Evolutionary conservation across 805 yeast genomes (phyloP).

Genomic region (Candida ulmi): DNA sequence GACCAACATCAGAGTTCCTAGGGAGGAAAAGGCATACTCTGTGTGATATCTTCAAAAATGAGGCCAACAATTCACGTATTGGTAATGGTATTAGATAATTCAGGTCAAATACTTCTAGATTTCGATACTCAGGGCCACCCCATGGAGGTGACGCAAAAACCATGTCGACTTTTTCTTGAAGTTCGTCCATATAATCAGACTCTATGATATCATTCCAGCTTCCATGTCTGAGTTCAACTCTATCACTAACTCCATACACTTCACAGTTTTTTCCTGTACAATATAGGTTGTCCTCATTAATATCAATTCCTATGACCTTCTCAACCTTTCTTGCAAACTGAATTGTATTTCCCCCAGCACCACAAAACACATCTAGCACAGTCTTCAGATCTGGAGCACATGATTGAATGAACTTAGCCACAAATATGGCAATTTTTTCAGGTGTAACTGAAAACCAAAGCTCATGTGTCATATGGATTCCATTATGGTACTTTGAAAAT

Average conservation of each 20-base stretch:
- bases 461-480: slow-evolving; percentile 63
- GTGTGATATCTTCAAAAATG: slow-evolving; percentile 33
- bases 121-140: slow-evolving; percentile 70
- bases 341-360: slow-evolving; percentile 84
- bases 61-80: slow-evolving; percentile 38
- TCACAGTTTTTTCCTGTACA: slow-evolving; percentile 64
- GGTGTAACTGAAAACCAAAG: slow-evolving; percentile 90
- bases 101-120: slow-evolving; percentile 39
- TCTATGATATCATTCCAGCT: slow-evolving; percentile 36
- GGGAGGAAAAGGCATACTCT: slow-evolving; percentile 63
- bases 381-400: slow-evolving; percentile 43
- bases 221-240: slow-evolving; percentile 41
- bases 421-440: slow-evolving; percentile 59
- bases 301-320: slow-evolving; percentile 57
- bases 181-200: slow-evolving; percentile 2
- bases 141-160: slow-evolving; percentile 82
- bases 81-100: slow-evolving; percentile 41
- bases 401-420: slow-evolving; percentile 47
- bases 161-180: slow-evolving; percentile 35
- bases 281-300: slow-evolving; percentile 49
- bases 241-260: slow-evolving; percentile 52
- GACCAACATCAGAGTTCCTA: slow-evolving; percentile 48
- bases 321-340: slow-evolving; percentile 63
- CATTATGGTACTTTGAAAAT: slow-evolving; percentile 61
- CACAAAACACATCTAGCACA: slow-evolving; percentile 70